Evolutionary conservation across 495 filamentous ascomycete species (phyloP).

Genomic region (Talaromyces ruber): DNA sequence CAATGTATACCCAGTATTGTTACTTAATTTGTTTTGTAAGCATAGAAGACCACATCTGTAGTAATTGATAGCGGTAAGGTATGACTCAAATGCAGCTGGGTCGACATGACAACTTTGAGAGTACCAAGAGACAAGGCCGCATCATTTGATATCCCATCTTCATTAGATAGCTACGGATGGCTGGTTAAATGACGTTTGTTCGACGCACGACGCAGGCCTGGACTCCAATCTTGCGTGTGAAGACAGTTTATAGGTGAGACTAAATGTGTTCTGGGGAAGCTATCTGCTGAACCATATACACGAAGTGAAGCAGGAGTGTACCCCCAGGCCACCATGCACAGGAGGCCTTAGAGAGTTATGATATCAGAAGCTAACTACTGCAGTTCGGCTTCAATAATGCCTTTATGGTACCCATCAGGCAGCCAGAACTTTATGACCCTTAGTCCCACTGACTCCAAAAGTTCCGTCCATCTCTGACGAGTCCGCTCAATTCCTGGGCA

Average conservation of each 20-base stretch:
- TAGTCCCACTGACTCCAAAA: conserved; percentile 24
- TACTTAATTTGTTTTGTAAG: background rate
- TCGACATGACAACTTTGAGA: background rate
- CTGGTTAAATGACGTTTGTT: background rate
- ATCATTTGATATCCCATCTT: background rate
- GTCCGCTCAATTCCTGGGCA: conserved; percentile 23
- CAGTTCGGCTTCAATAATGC: conserved; percentile 25
- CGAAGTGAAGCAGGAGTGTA: background rate
- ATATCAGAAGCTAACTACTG: background rate
- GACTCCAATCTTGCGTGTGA: background rate
- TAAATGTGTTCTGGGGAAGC: background rate
- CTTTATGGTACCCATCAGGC: conserved; percentile 14
- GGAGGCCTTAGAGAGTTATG: background rate
- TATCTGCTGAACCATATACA: background rate
- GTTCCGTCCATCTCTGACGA: conserved; percentile 14
- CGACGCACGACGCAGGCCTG: background rate
- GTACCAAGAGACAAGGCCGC: background rate
- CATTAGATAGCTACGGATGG: background rate
- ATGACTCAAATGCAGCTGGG: background rate
- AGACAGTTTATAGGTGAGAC: background rate
- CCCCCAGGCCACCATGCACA: background rate
- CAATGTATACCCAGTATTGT: background rate
- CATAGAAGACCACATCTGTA: background rate
- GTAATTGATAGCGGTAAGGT: background rate
- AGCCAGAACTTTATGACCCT: conserved; percentile 17